Percentiles rank a stretch among this genome's conserved stretches.
Evolutionary conservation across 805 yeast species (phyloP).

Genomic region (Candida yuanshanica): DNA sequence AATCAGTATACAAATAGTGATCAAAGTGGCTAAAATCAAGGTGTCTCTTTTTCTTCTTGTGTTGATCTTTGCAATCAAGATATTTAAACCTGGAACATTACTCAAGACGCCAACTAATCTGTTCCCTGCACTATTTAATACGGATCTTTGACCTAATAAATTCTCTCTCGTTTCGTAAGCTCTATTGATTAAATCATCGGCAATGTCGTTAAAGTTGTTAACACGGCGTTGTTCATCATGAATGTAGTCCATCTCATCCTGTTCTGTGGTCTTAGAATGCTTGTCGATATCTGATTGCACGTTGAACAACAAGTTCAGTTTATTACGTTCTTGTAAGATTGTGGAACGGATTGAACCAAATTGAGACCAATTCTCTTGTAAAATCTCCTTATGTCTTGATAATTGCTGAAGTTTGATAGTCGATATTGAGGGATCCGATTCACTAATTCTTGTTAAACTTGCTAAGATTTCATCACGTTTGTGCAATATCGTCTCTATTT

Average conservation of each 20-base stretch:
- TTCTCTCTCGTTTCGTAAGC: conserved; percentile 91
- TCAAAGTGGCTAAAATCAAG: conserved; percentile 69
- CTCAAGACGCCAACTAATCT: conserved; percentile 56
- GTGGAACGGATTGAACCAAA: conserved; percentile 52
- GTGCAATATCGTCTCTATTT: conserved; percentile 46
- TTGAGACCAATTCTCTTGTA: conserved; percentile 63
- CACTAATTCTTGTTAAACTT: conserved; percentile 47
- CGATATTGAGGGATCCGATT: conserved; percentile 51
- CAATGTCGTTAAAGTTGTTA: conserved; percentile 64
- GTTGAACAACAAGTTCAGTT: conserved; percentile 64
- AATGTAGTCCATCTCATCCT: conserved; percentile 62
- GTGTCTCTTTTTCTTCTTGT: conserved; percentile 87
- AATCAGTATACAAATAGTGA: conserved; percentile 65
- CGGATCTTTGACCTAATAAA: conserved; percentile 62
- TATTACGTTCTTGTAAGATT: conserved; percentile 69
- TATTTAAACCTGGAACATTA: conserved; percentile 78
- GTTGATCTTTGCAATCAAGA: conserved; percentile 71
- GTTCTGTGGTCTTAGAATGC: conserved; percentile 42
- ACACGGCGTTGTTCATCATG: conserved; percentile 71
- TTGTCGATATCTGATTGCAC: conserved; percentile 78
- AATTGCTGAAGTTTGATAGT: conserved; percentile 77
- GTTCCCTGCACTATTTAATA: conserved; percentile 58
- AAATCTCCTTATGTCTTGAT: conserved; percentile 71
- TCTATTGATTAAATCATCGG: conserved; percentile 75
- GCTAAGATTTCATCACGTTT: conserved; percentile 50